Base-by-base conservation (phyloP, 1,284 basidiomycete genomes). In the Tylopilus orsonianus region DNA sequence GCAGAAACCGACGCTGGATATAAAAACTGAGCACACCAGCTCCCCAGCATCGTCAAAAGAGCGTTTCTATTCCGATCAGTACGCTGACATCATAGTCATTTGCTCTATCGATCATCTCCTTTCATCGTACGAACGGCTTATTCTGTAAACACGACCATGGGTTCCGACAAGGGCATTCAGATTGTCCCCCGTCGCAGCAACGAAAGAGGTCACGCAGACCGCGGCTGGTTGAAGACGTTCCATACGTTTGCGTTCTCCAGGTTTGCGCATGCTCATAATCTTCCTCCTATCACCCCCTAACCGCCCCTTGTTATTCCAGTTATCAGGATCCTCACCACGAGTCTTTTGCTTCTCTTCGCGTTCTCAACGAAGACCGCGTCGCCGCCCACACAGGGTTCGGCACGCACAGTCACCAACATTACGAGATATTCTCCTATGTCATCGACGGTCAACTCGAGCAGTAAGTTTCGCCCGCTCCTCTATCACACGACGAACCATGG, bases 291-390 rank as follows among this genome's bases (percentile, higher is more conserved):
- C 14, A 8, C 16, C n/a, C 43, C 19, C 20, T 1, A 14, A 37
- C 40, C 29, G 32, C 35, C 29, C 12, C 2, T 8, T 14, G 30
- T 40, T 24, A 44, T 18, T 8, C 16, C 30, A 85, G 82, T 60
- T 93, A 92, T 65, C 77, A 83, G 50, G 83, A 87, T 46, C 58
- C 63, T 4, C 46, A 68, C 2, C 81, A 86, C 56, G 71, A 80
- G 34, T 71, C 74, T 5, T 89, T 77, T 53, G 82, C 87, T 2
- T 62, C 77, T 20, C 75, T 91, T 3, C 80, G 87, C 4, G 83
- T 89, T 40, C 79, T 97, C 66, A 97, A 97, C 69, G 94, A 97
- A 68, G 94, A 97, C 61, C 82, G 92, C 27, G 91, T 97, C 23
- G 80, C 79, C 2, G 72, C 89, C 4, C 64, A 70, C 3, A 86